phyloP scores from a whole-genome alignment of 805 yeast genomes.

The Henningerozyma blattae region DNA sequence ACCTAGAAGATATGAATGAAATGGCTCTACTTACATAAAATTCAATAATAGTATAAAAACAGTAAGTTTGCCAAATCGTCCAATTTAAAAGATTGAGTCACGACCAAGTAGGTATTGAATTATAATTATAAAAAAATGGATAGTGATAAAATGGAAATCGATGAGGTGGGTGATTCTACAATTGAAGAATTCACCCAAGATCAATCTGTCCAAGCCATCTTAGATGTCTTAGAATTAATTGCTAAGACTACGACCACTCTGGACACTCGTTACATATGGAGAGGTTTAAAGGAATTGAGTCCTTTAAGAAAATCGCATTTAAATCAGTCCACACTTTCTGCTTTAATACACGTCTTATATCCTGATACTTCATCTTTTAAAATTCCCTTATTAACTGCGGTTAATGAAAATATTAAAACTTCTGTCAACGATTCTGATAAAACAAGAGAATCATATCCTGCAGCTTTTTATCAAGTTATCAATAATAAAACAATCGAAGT shows the following conservation, averaged over 20 bases:
- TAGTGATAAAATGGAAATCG: neutral
- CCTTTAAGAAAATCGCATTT: constrained; percentile 51
- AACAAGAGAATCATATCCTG: constrained; percentile 21
- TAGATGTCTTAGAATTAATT: constrained; percentile 24
- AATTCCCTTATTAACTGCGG: constrained; percentile 29
- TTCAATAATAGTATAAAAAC: too few species aligned
- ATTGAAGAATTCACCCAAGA: constrained; percentile 23
- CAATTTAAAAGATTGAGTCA: too few species aligned
- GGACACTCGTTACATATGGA: constrained; percentile 81
- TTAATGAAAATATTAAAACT: constrained; percentile 26
- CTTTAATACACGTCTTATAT: constrained; percentile 44
- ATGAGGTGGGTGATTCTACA: constrained; percentile 12
- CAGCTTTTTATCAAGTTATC: constrained; percentile 21
- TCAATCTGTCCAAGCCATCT: constrained; percentile 21
- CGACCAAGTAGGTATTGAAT: too few species aligned
- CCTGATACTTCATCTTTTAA: constrained; percentile 36
- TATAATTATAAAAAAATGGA: too few species aligned
- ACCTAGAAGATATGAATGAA: too few species aligned
- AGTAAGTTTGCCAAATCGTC: too few species aligned
- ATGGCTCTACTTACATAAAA: too few species aligned
- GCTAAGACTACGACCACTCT: constrained; percentile 53
- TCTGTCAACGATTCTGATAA: constrained; percentile 26
- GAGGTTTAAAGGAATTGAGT: constrained; percentile 75
- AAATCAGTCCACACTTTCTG: constrained; percentile 39
- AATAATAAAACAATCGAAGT: constrained; percentile 27